phyloP scores from a whole-genome alignment of 257 asterid species.

The Przewalskia tangutica region DNA sequence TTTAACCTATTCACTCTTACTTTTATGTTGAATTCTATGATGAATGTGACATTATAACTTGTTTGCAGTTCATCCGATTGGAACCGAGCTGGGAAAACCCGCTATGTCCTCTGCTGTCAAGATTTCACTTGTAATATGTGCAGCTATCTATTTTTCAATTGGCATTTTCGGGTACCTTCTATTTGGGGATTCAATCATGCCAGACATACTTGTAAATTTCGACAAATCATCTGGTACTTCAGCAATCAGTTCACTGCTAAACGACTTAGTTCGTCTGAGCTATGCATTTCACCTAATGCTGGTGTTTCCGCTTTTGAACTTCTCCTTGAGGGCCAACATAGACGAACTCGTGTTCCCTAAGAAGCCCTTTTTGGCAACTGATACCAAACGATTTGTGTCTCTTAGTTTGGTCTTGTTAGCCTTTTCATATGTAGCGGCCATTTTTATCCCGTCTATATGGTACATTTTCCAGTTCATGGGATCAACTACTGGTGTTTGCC shows the following conservation, averaged over 20 bases:
- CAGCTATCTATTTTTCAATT: slow-evolving; percentile 55
- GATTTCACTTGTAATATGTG: slow-evolving; percentile 65
- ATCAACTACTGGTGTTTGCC: slow-evolving; percentile 74
- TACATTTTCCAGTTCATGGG: slow-evolving; percentile 90
- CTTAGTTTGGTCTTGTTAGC: slow-evolving; percentile 47
- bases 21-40: background rate
- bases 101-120: slow-evolving; percentile 60
- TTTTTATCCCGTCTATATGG: slow-evolving; percentile 85
- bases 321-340: slow-evolving; percentile 68
- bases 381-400: slow-evolving; percentile 43
- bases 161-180: slow-evolving; percentile 89
- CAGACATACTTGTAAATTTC: slow-evolving; percentile 86
- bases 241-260: slow-evolving; percentile 32
- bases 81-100: slow-evolving; percentile 72
- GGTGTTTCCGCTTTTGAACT: slow-evolving; percentile 78
- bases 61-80: slow-evolving; percentile 79
- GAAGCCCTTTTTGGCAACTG: slow-evolving; percentile 34
- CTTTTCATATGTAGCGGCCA: slow-evolving; percentile 49
- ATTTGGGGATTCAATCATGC: slow-evolving; percentile 82
- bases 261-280: slow-evolving; percentile 61
- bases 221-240: slow-evolving; percentile 46
- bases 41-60: background rate
- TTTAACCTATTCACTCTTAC: no score
- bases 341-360: slow-evolving; percentile 71
- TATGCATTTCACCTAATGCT: slow-evolving; percentile 78